phyloP scores from a whole-genome alignment of 2,329 filamentous ascomycete genomes.

The Pseudocercospora cruenta region DNA sequence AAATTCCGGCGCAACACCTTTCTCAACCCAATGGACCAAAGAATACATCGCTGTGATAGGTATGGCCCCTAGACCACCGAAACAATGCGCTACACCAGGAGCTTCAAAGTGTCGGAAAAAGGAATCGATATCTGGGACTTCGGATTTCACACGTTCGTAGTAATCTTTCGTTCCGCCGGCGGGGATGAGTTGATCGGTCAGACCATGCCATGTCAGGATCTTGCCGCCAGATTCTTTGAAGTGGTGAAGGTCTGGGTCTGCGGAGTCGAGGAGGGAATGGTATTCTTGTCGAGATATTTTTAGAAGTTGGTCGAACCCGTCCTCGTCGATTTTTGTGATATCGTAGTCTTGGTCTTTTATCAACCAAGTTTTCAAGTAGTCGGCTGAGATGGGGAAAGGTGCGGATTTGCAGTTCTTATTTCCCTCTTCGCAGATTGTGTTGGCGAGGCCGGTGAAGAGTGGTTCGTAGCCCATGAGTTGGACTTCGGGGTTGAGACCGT shows the following conservation, averaged over 20 bases:
- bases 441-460: slow-evolving; percentile 30
- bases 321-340: slow-evolving; percentile 24
- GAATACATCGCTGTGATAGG: slow-evolving; percentile 24
- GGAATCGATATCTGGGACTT: slow-evolving; percentile 28
- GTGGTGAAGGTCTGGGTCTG: slow-evolving; percentile 41
- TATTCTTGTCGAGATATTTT: slow-evolving; percentile 31
- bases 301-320: slow-evolving; percentile 24
- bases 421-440: slow-evolving; percentile 33
- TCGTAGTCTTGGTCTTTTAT: slow-evolving; percentile 33
- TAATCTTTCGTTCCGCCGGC: slow-evolving; percentile 42
- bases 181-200: slow-evolving; percentile 43
- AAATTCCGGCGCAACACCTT: slow-evolving; percentile 29
- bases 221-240: slow-evolving; percentile 45
- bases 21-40: slow-evolving; percentile 36
- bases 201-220: slow-evolving; percentile 46
- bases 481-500: slow-evolving; percentile 26
- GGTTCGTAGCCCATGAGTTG: slow-evolving; percentile 29
- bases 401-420: slow-evolving; percentile 29
- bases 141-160: slow-evolving; percentile 36
- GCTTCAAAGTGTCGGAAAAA: slow-evolving; percentile 44
- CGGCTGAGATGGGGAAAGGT: slow-evolving; percentile 38
- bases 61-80: slow-evolving; percentile 35
- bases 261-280: slow-evolving; percentile 40
- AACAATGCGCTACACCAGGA: slow-evolving; percentile 44
- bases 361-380: slow-evolving; percentile 43